Evolutionary conservation across 176 grass and related monocot species (phyloP).

Genomic region (Oryza rufipogon): DNA sequence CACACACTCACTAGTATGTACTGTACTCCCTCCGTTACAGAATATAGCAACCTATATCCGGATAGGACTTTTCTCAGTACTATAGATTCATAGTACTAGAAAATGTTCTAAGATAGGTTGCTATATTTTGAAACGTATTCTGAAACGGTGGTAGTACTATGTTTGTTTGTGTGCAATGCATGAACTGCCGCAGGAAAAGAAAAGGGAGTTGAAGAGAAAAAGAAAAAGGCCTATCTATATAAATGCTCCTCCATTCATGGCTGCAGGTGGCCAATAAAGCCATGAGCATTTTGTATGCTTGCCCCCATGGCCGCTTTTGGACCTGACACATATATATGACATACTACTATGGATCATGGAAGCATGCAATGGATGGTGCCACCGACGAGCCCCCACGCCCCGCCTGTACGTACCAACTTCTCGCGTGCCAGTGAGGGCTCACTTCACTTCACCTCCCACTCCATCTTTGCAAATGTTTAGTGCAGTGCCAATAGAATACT

Average conservation of each 20-base stretch:
- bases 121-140: too few species aligned
- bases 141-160: too few species aligned
- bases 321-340: not conserved
- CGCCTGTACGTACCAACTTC: too few species aligned
- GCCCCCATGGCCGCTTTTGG: constrained; percentile 29
- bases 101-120: too few species aligned
- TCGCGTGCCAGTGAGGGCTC: too few species aligned
- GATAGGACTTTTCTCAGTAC: too few species aligned
- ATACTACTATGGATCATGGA: not conserved
- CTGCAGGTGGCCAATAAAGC: constrained; percentile 9
- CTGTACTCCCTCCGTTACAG: too few species aligned
- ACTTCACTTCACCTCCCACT: too few species aligned
- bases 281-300: constrained; percentile 45
- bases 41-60: too few species aligned
- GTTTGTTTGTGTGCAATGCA: not conserved
- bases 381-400: not conserved
- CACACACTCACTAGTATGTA: not conserved
- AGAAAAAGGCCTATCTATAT: not conserved
- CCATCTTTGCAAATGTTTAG: too few species aligned
- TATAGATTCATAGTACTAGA: too few species aligned
- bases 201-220: not conserved
- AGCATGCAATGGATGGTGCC: constrained; percentile 1
- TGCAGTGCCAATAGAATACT: too few species aligned
- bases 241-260: constrained; percentile 8
- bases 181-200: constrained; percentile 12